A percentile compares a stretch with the other conserved stretches of the same genome.
Evolutionary conservation across 176 grass and related monocot species (phyloP).

Genomic region (Canna indica): DNA sequence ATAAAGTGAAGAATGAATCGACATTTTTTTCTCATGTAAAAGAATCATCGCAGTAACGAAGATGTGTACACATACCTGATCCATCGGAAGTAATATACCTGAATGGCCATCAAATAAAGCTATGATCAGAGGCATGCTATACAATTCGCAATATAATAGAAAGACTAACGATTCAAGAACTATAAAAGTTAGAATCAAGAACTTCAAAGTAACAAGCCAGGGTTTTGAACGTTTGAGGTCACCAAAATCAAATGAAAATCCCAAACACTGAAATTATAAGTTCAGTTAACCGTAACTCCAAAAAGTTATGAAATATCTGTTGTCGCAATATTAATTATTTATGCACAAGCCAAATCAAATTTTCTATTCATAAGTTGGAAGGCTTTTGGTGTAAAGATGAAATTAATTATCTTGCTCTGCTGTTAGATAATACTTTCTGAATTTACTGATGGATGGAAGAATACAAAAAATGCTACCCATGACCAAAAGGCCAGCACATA

Average conservation of each 20-base stretch:
- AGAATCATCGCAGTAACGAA: background rate
- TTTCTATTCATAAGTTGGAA: background rate
- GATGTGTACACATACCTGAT: conserved; percentile 34
- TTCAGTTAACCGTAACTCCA: too few relatives aligned
- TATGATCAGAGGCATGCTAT: background rate
- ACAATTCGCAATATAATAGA: too few relatives aligned
- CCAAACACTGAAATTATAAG: background rate
- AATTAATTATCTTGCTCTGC: background rate
- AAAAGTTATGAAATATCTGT: too few relatives aligned
- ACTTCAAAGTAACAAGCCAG: too few relatives aligned
- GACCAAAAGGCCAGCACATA: background rate
- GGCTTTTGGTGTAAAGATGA: background rate
- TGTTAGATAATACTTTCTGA: background rate
- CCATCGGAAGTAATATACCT: conserved; percentile 53
- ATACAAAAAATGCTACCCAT: background rate
- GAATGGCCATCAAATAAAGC: conserved; percentile 17
- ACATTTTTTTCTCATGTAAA: background rate
- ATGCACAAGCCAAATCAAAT: background rate
- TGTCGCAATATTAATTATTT: too few relatives aligned
- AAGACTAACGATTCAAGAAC: too few relatives aligned
- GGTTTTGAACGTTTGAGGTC: too few relatives aligned
- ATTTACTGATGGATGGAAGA: background rate
- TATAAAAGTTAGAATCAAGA: too few relatives aligned
- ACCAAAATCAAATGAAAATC: background rate
- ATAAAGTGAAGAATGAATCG: background rate